Conservation (phyloP, 2,329 filamentous ascomycete genomes). For the Stemphylium beticola region DNA sequence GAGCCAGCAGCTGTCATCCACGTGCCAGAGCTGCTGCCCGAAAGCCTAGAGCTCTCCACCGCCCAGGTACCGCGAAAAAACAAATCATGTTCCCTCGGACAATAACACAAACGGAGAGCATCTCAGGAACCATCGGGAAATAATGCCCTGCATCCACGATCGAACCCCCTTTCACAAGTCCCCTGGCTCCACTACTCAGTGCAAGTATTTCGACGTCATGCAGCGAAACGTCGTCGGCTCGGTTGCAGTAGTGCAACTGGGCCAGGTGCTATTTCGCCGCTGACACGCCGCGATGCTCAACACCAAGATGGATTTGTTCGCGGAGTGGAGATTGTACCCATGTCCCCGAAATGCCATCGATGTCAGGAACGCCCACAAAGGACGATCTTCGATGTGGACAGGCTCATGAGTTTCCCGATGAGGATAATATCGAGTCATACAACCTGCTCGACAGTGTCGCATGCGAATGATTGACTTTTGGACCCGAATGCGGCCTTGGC, state of each 20-base stretch:
- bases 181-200: neutral
- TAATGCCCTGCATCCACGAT: slow-evolving; percentile 8
- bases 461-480: neutral
- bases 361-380: neutral
- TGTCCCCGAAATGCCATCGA: neutral
- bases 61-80: neutral
- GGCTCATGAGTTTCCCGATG: neutral
- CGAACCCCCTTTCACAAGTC: neutral
- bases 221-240: slow-evolving; percentile 5
- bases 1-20: neutral
- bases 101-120: slow-evolving; percentile 1
- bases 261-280: slow-evolving; percentile 1
- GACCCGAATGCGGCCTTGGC: slow-evolving; percentile 2
- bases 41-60: neutral
- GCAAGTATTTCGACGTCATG: slow-evolving; percentile 7
- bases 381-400: neutral
- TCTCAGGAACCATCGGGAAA: neutral
- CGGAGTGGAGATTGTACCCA: slow-evolving; percentile 4
- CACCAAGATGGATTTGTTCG: neutral
- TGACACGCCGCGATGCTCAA: slow-evolving; percentile 5
- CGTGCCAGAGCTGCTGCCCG: neutral
- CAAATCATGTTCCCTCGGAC: neutral
- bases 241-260: slow-evolving; percentile 9
- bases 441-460: neutral
- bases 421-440: neutral